Conservation (phyloP, 257 asterid species). For the Dorcoceras hygrometricum region DNA sequence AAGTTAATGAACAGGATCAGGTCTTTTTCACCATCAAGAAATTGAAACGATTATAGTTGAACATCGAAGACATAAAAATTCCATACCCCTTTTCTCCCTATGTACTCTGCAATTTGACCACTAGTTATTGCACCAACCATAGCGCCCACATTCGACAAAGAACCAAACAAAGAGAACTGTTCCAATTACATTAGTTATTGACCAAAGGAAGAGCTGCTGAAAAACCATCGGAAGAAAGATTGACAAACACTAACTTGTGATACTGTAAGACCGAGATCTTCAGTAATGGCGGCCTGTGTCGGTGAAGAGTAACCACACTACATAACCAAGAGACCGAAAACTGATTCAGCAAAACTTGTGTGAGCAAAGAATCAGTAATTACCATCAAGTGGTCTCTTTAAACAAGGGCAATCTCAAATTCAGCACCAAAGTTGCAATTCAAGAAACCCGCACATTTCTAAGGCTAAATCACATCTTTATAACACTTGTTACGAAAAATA, state of each 20-base stretch:
- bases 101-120: conserved; percentile 94
- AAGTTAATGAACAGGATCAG: conserved; percentile 9
- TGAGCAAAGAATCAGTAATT: no score
- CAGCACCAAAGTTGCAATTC: no score
- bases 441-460: no score
- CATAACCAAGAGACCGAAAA: conserved; percentile 28
- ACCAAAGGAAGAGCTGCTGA: not conserved
- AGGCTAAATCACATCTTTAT: no score
- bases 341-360: not conserved
- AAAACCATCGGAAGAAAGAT: not conserved
- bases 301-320: conserved; percentile 82
- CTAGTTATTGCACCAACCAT: conserved; percentile 98
- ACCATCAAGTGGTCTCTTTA: no score
- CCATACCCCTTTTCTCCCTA: conserved; percentile 64
- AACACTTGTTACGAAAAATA: no score
- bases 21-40: not conserved
- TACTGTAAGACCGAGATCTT: conserved; percentile 65
- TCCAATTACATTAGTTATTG: conserved; percentile 24
- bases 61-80: conserved; percentile 7
- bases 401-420: no score
- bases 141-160: conserved; percentile 89
- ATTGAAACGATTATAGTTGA: not conserved
- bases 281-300: conserved; percentile 54
- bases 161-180: conserved; percentile 90
- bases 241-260: conserved; percentile 51